Percentiles rank a stretch among this genome's conserved stretches.
These are phyloP conservation scores for Perkinsus chesapeaki DNA, from an alignment of 169 alveolate species.

Conservation along the genomic window DNA sequence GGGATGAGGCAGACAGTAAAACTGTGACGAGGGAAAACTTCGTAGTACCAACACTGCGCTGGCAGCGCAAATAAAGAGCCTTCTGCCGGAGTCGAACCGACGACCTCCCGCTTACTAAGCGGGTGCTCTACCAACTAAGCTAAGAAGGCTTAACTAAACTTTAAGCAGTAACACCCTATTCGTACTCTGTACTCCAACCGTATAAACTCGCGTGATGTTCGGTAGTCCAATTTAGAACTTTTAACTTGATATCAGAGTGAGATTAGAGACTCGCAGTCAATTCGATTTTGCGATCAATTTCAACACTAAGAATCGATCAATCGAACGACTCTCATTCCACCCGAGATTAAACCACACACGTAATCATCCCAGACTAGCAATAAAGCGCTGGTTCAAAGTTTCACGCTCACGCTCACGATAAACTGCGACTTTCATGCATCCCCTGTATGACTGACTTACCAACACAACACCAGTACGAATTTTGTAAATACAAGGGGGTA, in stretches of 20 bases:
- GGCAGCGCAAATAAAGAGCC: no score
- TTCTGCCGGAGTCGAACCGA: conserved; percentile 3
- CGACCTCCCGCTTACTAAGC: conserved; percentile 6
- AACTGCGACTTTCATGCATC: background rate
- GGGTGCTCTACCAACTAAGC: conserved; percentile 5
- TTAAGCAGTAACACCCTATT: no score
- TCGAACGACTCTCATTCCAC: no score
- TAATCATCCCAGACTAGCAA: no score
- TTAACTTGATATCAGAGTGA: no score
- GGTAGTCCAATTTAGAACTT: background rate
- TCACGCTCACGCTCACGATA: background rate
- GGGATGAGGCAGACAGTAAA: background rate
- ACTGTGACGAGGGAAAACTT: no score
- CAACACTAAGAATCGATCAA: no score
- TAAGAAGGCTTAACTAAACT: background rate
- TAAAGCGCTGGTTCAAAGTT: background rate
- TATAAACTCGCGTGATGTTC: background rate
- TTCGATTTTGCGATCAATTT: no score
- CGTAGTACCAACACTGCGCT: no score
- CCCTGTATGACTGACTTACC: background rate
- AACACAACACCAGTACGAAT: background rate
- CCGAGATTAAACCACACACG: no score
- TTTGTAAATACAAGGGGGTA: background rate
- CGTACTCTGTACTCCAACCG: background rate
- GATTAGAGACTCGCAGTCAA: no score